Evolutionary conservation across 345 rosid species (phyloP), one percentile per base, ranked within the genome.

Genomic region (Firmiana major): DNA sequence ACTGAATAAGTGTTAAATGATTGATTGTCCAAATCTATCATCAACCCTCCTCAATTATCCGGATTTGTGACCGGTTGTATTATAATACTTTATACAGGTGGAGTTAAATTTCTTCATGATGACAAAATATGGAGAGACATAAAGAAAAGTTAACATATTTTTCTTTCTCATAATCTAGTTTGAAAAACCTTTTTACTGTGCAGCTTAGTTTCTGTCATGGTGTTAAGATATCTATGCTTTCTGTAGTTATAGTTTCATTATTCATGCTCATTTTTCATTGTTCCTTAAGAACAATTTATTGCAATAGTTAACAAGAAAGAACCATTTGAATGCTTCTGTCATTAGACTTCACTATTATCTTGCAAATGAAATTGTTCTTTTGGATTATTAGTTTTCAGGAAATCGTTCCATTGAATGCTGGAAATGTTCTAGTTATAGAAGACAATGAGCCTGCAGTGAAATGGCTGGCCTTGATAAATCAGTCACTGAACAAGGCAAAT

Each of bases 351-450:
- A 17, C 40, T 24, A 58, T 22, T 48, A 26, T 24, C 7, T 15
- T 8, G 46, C 19, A 67, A 68, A 24, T 46, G 54, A 13, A 62
- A 46, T 63, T 31, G 51, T 69, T 5, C 36, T 59, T 74, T 16
- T 9, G 63, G 21, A 22, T 67, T 57, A 12, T 55, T 81, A 96
- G 99, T 75, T 96, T 96, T 87, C 99, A 96, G 87, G 99, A 96
- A 89, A 93, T 92, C 64, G 99, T 96, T 74, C 99, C 99, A 10
- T 77, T 96, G 80, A 96, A 93, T 83, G 99, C 99, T 60, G 99
- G 99, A 74, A 93, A 96, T 72, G 97, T 96, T 36, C 94, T 96
- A 11, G 98, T 91, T 10, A 90, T 83, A 53, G 99, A 93, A 81
- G 99, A 96, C 80, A 92, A 88, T 62, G 98, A 93, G 80, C 99